Evolutionary conservation across 1,284 basidiomycete species (phyloP).

Genomic region (Melampsora americana): DNA sequence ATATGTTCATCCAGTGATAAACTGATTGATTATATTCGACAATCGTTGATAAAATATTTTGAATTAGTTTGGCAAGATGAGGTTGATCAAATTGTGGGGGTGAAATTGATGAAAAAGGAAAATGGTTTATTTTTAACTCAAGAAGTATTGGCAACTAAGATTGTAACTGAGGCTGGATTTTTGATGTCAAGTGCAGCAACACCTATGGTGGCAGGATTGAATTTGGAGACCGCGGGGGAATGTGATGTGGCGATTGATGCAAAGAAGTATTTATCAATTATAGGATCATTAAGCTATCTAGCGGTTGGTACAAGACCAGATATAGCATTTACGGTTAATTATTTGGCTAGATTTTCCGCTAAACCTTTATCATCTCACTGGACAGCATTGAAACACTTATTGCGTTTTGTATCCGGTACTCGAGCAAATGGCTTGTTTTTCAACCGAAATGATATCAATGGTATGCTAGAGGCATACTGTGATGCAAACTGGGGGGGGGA

Average conservation of each 20-base stretch:
- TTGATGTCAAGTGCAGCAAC: background rate
- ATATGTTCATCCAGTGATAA: background rate
- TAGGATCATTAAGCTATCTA: background rate
- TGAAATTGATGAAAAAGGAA: background rate
- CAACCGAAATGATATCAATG: too few species aligned
- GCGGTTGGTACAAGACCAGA: background rate
- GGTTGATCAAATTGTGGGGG: conserved; percentile 6
- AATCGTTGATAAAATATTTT: background rate
- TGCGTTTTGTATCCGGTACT: background rate
- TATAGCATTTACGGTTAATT: background rate
- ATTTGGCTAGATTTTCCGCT: background rate
- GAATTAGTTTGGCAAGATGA: conserved; percentile 2
- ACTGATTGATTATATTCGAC: background rate
- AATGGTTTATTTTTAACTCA: background rate
- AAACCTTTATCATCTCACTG: background rate
- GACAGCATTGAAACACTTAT: background rate
- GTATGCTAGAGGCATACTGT: too few species aligned
- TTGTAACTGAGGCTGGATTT: background rate
- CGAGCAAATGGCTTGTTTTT: background rate
- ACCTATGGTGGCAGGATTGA: background rate
- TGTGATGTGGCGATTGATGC: background rate
- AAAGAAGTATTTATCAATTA: background rate
- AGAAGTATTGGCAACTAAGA: background rate
- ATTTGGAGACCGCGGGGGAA: background rate
- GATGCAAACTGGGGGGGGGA: too few species aligned